Evolutionary conservation across 2,329 filamentous ascomycete species (phyloP), one percentile per base, ranked within the genome.

Genomic region (Nannizziopsis arthrosporioides): DNA sequence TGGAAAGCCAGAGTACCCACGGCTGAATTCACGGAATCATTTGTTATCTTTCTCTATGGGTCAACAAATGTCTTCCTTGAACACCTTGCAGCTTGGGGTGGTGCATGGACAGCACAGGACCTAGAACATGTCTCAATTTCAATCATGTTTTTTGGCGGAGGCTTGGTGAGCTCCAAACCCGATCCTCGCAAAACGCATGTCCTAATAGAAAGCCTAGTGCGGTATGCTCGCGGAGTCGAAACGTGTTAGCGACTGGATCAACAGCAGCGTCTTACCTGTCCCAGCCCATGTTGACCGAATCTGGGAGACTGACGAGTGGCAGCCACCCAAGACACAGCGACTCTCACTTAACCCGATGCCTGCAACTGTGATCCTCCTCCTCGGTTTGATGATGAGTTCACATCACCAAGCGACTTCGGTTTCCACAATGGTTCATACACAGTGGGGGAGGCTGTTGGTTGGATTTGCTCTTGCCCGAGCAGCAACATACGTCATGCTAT

Each of bases 311-410:
- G 68, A 75, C 57, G 60, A 68, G 14, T 77, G 78, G 63, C 67
- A 73, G 44, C 63, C 74, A 14, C 87, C 86, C 0, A 74, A 72
- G 47, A 77, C 79, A 7, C 89, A 93, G 63, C 68, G 72, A 10
- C 77, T 88, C 55, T 85, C 89, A 1, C 73, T 92, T 62, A 95
- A 96, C 63, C 90, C 89, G 0, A 78, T 96, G 56, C 92, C 90
- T 0, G 85, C 82, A 0, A 73, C 96, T 3, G 78, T 94, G 42
- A 90, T 96, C 55, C 72, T 95, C 50, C 72, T 95, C 0, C 73
- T 95, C 1, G 92, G 92, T 31, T 78, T 89, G 62, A 92, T 94
- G 85, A 96, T 96, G 90, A 84, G 84, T 60, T 87, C 85, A 19
- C 90, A 96, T 65, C 85, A 90, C 51, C 89, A 94, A 63, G 64